Evolutionary conservation across 768 basidiomycete genomes (phyloP), one percentile per base, ranked within the genome.

Genomic region (Hygrocybe coccinea): DNA sequence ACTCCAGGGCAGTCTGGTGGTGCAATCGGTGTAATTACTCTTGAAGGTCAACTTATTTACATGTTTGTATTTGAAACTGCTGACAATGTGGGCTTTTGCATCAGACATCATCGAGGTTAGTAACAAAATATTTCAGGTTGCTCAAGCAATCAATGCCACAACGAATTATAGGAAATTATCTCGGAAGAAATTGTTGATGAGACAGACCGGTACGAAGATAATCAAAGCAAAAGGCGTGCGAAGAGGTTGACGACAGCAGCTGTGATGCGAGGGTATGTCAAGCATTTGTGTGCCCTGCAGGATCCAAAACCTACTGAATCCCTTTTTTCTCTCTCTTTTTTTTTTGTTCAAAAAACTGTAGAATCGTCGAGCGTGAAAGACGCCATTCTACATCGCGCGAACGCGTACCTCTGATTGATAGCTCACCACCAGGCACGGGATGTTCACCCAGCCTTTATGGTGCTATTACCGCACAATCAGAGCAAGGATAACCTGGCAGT

Each of bases 101-200:
- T 1, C 52, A 86, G 89, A 91, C 65, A 82, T 91, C 60, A 89
- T 91, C 56, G 89, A 91, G 67, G 83, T 81, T 43, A 54, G 63
- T 59, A 44, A 15, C 41, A 49, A n/a, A 58, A n/a, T 17, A 21
- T n/a, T 3, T 48, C n/a, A n/a, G 25, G n/a, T 34, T 44, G 22
- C 2, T 14, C 21, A 43, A 34, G 11, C 5, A 33, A 11, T 19
- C 11, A 9, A 22, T 33, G 39, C 14, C 21, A n/a, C n/a, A 15
- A 12, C 38, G 52, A 57, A 3, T 68, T 66, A 59, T 70, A 91
- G 80, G 94, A 95, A 79, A 97, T 98, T 59, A 91, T 97, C 17
- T 86, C 89, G 0, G 93, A 97, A 71, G 95, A 97, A 67, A 95
- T 97, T 52, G 88, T 95, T 29, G 94, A 95, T 64, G 94, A 97